Percentiles rank a stretch among this genome's conserved stretches.
phyloP scores from a whole-genome alignment of 2,329 filamentous ascomycete species.

The Sporothrix globosa region DNA sequence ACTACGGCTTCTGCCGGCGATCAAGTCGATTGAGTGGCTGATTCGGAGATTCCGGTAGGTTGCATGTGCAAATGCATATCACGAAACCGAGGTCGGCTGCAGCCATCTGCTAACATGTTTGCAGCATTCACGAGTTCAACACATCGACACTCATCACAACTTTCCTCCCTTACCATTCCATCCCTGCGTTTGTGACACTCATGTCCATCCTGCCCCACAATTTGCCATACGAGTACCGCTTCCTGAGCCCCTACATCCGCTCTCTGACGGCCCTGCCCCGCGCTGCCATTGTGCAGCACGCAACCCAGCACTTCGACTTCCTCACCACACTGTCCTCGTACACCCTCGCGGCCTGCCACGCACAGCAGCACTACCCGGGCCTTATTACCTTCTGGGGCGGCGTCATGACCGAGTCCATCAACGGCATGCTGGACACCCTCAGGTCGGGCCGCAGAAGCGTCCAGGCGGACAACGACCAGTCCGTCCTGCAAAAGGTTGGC shows the following conservation, averaged over 20 bases:
- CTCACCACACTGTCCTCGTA: conserved; percentile 77
- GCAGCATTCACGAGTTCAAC: conserved; percentile 88
- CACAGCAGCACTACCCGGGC: conserved; percentile 73
- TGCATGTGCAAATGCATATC: not conserved
- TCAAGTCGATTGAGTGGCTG: conserved; percentile 94
- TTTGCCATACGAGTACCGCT: conserved; percentile 76
- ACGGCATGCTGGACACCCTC: conserved; percentile 76
- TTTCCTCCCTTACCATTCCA: conserved; percentile 90
- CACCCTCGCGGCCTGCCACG: conserved; percentile 72
- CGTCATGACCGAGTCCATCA: conserved; percentile 81
- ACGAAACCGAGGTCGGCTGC: too few relatives aligned
- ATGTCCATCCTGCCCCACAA: conserved; percentile 82
- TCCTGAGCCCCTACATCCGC: conserved; percentile 82
- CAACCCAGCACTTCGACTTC: conserved; percentile 76
- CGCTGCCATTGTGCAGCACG: conserved; percentile 80
- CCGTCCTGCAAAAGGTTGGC: conserved; percentile 68
- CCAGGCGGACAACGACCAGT: conserved; percentile 79
- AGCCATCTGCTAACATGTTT: not conserved
- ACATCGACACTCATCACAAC: conserved; percentile 75
- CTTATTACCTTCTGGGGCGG: conserved; percentile 90
- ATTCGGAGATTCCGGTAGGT: conserved; percentile 81
- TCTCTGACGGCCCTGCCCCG: conserved; percentile 76
- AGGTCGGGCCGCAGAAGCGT: conserved; percentile 75
- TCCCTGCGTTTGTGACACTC: conserved; percentile 80
- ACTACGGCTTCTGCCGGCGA: conserved; percentile 79